These are phyloP conservation scores for Castanospermum australe DNA, from an alignment of 306 rosid species.

Conservation along the genomic window DNA sequence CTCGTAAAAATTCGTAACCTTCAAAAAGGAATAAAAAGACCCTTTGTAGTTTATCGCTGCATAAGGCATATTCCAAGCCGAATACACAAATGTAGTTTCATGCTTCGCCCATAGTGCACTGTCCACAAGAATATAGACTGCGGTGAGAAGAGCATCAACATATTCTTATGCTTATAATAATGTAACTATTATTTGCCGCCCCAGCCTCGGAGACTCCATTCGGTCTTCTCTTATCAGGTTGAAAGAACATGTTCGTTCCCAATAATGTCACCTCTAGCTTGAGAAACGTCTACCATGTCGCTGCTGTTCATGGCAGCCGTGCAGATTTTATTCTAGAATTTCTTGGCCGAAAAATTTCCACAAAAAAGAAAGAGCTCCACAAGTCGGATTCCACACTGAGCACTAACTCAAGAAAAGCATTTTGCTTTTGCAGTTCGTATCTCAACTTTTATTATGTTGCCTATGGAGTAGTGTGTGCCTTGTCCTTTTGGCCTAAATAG, in stretches of 20 bases:
- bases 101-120: constrained; percentile 41
- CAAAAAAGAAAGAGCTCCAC: constrained; percentile 10
- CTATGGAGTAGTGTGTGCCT: neutral
- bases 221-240: constrained; percentile 12
- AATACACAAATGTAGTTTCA: constrained; percentile 16
- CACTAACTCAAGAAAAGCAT: neutral
- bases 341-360: constrained; percentile 17
- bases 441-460: too few species aligned
- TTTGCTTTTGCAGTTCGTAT: neutral
- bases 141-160: constrained; percentile 25
- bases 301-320: constrained; percentile 24
- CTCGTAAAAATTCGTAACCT: too few species aligned
- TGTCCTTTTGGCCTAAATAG: neutral
- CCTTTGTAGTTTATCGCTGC: neutral
- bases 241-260: constrained; percentile 37
- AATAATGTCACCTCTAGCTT: constrained; percentile 16
- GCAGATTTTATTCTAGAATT: constrained; percentile 33
- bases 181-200: neutral
- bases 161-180: constrained; percentile 15
- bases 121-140: constrained; percentile 20
- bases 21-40: constrained; percentile 11
- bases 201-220: constrained; percentile 11
- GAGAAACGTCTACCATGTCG: constrained; percentile 29
- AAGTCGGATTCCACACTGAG: neutral
- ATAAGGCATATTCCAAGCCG: constrained; percentile 10